Conservation (phyloP, 169 alveolate species). For the Condylostoma magnum region DNA sequence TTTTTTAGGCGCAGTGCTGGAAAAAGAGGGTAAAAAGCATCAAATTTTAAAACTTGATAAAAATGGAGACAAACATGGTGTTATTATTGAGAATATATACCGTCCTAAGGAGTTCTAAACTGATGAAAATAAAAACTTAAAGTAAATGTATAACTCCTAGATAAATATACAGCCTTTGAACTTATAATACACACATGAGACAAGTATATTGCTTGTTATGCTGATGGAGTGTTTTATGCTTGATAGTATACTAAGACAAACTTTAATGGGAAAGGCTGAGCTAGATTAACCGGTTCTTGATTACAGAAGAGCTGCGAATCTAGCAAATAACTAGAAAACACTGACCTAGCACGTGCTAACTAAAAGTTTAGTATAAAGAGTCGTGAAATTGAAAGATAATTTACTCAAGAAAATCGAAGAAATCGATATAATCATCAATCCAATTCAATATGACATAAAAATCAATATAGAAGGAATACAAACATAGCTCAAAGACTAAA, state of each 20-base stretch:
- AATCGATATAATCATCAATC: neutral
- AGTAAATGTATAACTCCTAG: too few relatives aligned
- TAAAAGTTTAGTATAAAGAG: neutral
- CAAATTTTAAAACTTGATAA: too few relatives aligned
- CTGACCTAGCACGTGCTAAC: neutral
- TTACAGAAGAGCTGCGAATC: neutral
- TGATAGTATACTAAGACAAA: neutral
- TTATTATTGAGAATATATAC: too few relatives aligned
- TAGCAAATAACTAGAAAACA: neutral
- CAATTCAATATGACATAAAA: slow-evolving; percentile 5
- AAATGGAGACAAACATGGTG: too few relatives aligned
- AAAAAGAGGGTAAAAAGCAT: too few relatives aligned
- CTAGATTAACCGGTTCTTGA: neutral
- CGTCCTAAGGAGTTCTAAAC: too few relatives aligned
- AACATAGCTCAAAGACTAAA: neutral
- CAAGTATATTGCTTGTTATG: too few relatives aligned
- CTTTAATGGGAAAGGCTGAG: neutral
- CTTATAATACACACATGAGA: too few relatives aligned
- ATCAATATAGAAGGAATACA: neutral
- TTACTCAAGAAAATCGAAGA: neutral
- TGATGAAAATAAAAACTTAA: too few relatives aligned
- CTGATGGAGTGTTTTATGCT: neutral
- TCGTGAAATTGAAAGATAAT: neutral
- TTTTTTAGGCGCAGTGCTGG: too few relatives aligned
- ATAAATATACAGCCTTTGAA: too few relatives aligned